A percentile compares a stretch with the other conserved stretches of the same genome.
Evolutionary conservation across 2,329 filamentous ascomycete species (phyloP).

Genomic region (Alternaria sp.): DNA sequence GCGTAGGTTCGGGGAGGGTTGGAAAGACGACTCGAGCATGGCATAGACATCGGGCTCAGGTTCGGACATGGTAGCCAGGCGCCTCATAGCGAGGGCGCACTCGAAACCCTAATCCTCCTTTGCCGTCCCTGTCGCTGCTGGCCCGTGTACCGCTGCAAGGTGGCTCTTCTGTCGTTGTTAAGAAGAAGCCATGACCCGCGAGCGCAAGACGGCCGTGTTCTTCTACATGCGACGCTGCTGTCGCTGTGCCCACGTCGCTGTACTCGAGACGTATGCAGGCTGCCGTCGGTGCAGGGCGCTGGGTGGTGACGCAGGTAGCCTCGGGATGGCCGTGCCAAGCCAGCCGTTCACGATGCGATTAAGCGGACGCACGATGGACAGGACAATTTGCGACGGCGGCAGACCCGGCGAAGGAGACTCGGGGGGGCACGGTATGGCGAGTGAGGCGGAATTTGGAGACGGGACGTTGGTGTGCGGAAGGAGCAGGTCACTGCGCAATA

Average conservation of each 20-base stretch:
- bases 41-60: slow-evolving; percentile 38
- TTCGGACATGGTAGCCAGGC: slow-evolving; percentile 33
- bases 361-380: slow-evolving; percentile 7
- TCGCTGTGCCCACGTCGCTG: slow-evolving; percentile 16
- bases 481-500: slow-evolving; percentile 29
- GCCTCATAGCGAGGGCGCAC: neutral
- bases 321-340: slow-evolving; percentile 30
- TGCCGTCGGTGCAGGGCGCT: slow-evolving; percentile 19
- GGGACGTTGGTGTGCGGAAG: slow-evolving; percentile 29
- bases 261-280: slow-evolving; percentile 16
- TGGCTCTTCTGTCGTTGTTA: slow-evolving; percentile 16
- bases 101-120: neutral
- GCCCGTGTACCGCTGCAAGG: slow-evolving; percentile 14
- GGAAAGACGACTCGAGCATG: slow-evolving; percentile 46
- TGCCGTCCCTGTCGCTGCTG: slow-evolving; percentile 9
- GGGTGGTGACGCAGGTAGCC: slow-evolving; percentile 40
- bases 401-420: slow-evolving; percentile 12
- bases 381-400: slow-evolving; percentile 7
- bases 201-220: slow-evolving; percentile 15
- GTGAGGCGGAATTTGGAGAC: slow-evolving; percentile 11
- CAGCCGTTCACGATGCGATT: slow-evolving; percentile 21
- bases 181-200: slow-evolving; percentile 34
- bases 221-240: slow-evolving; percentile 30
- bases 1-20: slow-evolving; percentile 36
- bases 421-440: slow-evolving; percentile 19